A percentile compares a stretch with the other conserved stretches of the same genome.
Evolutionary conservation across 2,329 filamentous ascomycete species (phyloP).

Genomic region (Grosmannia penicillata): DNA sequence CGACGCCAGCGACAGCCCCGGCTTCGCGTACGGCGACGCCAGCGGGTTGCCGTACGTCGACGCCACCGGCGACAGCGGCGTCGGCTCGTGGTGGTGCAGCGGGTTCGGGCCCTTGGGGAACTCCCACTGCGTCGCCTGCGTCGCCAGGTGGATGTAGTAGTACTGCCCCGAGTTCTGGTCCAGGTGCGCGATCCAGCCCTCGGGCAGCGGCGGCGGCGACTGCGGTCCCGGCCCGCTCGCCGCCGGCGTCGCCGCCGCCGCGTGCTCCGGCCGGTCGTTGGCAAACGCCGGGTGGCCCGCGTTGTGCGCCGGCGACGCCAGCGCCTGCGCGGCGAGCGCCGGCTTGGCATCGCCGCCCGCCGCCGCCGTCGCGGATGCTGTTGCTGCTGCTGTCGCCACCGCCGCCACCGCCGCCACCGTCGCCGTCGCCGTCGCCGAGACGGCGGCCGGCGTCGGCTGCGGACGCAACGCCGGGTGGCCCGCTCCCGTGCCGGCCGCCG

Average conservation of each 20-base stretch:
- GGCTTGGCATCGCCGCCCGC: slow-evolving; percentile 10
- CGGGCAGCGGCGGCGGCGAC: slow-evolving; percentile 83
- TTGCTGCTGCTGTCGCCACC: background rate
- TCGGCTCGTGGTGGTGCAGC: slow-evolving; percentile 65
- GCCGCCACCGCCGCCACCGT: background rate
- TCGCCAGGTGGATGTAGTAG: slow-evolving; percentile 94
- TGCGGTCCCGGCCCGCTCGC: slow-evolving; percentile 48
- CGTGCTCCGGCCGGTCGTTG: slow-evolving; percentile 59
- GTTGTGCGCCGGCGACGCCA: slow-evolving; percentile 36
- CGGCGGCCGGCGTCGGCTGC: no score
- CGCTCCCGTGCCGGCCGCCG: background rate
- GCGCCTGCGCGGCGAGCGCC: slow-evolving; percentile 13
- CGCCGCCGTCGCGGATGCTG: slow-evolving; percentile 5
- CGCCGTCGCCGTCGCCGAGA: background rate
- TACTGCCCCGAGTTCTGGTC: slow-evolving; percentile 95
- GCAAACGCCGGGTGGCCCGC: slow-evolving; percentile 79
- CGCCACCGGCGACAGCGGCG: slow-evolving; percentile 68
- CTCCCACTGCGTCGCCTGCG: slow-evolving; percentile 96
- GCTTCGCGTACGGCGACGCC: slow-evolving; percentile 53
- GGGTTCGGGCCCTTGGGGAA: slow-evolving; percentile 94
- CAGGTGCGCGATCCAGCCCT: slow-evolving; percentile 95
- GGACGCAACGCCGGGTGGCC: background rate
- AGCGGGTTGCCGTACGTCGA: slow-evolving; percentile 65
- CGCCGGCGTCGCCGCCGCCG: no score
- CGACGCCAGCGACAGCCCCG: slow-evolving; percentile 58